A percentile compares a stretch with the other conserved stretches of the same genome.
Evolutionary conservation across 352 stramenopile species (phyloP).

Genomic region (Pythium folliculosum): DNA sequence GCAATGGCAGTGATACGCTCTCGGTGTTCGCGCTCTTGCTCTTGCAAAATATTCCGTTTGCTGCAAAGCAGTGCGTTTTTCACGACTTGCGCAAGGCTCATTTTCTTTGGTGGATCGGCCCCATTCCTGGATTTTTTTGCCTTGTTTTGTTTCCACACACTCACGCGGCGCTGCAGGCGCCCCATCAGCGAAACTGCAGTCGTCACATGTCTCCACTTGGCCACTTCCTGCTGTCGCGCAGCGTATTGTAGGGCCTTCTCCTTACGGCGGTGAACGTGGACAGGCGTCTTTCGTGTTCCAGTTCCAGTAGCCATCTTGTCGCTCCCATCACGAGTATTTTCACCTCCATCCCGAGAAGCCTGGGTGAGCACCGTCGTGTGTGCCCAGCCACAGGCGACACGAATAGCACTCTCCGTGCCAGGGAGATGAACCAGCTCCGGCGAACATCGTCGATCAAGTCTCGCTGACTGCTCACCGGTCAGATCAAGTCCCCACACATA

Average conservation of each 20-base stretch:
- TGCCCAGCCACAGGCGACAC: slow-evolving; percentile 64
- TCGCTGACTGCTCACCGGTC: slow-evolving; percentile 37
- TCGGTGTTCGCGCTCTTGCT: slow-evolving; percentile 3
- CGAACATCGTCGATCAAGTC: slow-evolving; percentile 39
- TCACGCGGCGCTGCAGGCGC: slow-evolving; percentile 6
- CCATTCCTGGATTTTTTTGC: slow-evolving; percentile 7
- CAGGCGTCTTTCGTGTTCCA: neutral
- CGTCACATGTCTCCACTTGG: slow-evolving; percentile 22
- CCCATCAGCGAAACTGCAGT: slow-evolving; percentile 19
- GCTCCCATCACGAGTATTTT: neutral
- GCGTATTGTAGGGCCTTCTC: slow-evolving; percentile 16
- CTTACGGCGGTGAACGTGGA: slow-evolving; percentile 21
- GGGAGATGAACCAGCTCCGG: slow-evolving; percentile 38
- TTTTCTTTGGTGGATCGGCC: neutral
- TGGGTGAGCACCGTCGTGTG: slow-evolving; percentile 69
- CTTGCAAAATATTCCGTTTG: neutral
- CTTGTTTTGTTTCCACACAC: slow-evolving; percentile 9
- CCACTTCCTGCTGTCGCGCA: slow-evolving; percentile 26
- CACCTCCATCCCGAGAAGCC: slow-evolving; percentile 2
- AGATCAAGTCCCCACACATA: slow-evolving; percentile 73
- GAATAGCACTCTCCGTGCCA: slow-evolving; percentile 39
- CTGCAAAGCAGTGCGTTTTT: slow-evolving; percentile 7
- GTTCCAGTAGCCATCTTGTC: neutral
- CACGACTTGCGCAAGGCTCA: slow-evolving; percentile 15
- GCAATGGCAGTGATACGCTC: slow-evolving; percentile 3